Base-by-base conservation (phyloP, 2,329 filamentous ascomycete species). In the Curvularia sp. region DNA sequence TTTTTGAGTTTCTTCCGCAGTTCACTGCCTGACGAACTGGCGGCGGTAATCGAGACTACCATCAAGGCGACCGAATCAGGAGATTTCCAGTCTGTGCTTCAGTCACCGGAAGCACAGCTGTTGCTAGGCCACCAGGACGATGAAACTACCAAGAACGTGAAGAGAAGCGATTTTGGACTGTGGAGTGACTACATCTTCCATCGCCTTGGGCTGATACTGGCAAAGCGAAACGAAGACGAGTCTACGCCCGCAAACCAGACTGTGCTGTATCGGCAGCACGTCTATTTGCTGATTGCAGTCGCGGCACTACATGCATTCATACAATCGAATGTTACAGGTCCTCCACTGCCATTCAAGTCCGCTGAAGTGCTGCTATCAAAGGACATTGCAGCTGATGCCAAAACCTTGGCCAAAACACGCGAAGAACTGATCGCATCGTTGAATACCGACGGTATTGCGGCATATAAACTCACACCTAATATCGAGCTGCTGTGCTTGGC, bases 321-420 rank as follows among this genome's bases (percentile, higher is more conserved):
- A 15, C 93, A 97, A 75, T 87, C 87, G 1, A 97, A 92, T 73
- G 90, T 96, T 53, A 97, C 93, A 3, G 93, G 93, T 0, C 93
- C 93, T 1, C 89, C 92, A 0, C 80, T 96, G n/a, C 79, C 81
- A 0, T 89, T 87, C 70, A 77, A 77, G 23, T 77, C 84, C 2
- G 78, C 82, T 3, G 77, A 82, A 12, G 63, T 79, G 1, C 63
- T 88, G 5, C 69, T 89, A 3, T 82, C 84, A 1, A 67, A 79
- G n/a, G 77, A 79, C 27, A 73, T 82, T 3, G 81, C 79, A 61
- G 63, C 63, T 2, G 70, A 78, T 55, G 42, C 63, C 2, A 56
- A 70, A 18, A 60, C 67, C 3, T 65, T 84, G 1, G 77, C 78
- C 42, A 71, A 75, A 0, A 56, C 68, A 8, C 67, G 84, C 53